Conservation (phyloP, 352 stramenopile species). For the Phytopythium boreale region DNA sequence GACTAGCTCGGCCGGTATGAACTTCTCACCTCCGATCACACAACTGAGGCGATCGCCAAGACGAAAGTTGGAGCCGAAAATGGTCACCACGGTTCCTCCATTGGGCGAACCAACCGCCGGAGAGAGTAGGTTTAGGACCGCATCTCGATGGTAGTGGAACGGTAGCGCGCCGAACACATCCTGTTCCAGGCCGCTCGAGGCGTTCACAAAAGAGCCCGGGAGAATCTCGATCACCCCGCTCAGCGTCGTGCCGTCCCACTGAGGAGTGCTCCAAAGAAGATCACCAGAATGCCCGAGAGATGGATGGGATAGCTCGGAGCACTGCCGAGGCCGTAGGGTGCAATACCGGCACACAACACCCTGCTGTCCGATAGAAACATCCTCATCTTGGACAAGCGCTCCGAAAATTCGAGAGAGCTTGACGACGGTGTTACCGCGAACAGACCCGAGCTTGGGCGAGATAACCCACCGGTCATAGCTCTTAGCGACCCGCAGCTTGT, state of each 20-base stretch:
- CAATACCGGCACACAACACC: constrained; percentile 24
- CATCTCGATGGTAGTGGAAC: constrained; percentile 30
- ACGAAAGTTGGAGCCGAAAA: constrained; percentile 32
- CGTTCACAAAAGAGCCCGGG: background rate
- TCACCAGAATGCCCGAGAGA: constrained; percentile 2
- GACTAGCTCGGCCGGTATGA: constrained; percentile 24
- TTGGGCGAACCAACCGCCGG: constrained; percentile 18
- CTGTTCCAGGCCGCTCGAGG: background rate
- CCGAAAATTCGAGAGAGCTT: background rate
- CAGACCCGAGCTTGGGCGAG: background rate
- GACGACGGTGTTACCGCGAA: background rate
- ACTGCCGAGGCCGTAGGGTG: constrained; percentile 9
- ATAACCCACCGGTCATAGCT: background rate
- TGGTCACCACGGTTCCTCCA: constrained; percentile 28
- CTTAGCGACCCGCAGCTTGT: constrained; percentile 14
- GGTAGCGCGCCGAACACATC: constrained; percentile 10
- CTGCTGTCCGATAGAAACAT: background rate
- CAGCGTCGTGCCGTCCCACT: constrained; percentile 12
- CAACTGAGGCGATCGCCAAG: constrained; percentile 26
- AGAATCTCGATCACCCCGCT: constrained; percentile 27
- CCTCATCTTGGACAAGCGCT: no score
- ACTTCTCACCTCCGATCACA: constrained; percentile 21
- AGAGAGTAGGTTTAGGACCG: constrained; percentile 18
- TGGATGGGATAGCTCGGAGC: constrained; percentile 15
- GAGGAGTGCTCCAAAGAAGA: constrained; percentile 19